A percentile compares a stretch with the other conserved stretches of the same genome.
Evolutionary conservation across 345 rosid species (phyloP).

Genomic region (Eucalyptus coolabah): DNA sequence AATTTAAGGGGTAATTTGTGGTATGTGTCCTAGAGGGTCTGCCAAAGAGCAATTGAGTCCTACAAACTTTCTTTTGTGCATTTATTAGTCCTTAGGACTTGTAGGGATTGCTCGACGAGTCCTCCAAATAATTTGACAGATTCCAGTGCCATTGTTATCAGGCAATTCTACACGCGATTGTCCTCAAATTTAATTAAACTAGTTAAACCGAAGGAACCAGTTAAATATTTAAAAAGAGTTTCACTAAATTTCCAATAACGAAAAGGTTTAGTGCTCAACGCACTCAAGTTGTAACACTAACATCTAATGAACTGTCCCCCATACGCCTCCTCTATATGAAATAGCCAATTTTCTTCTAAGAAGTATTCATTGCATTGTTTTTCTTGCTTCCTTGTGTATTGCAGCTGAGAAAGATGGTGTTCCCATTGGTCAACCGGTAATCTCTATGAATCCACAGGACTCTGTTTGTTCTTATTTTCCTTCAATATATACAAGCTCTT

Average conservation of each 20-base stretch:
- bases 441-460: not conserved
- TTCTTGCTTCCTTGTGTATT: not conserved
- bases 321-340: not conserved
- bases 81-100: not conserved
- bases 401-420: not conserved
- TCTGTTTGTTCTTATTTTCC: not conserved
- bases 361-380: not conserved
- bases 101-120: not conserved
- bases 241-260: not conserved
- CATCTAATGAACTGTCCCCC: not conserved
- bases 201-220: not conserved
- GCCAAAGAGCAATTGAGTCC: not conserved
- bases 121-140: not conserved
- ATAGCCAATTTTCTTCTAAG: not conserved
- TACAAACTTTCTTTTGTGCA: not conserved
- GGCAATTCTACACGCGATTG: not conserved
- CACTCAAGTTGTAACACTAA: not conserved
- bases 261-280: not conserved
- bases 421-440: conserved; percentile 5
- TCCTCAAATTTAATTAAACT: not conserved
- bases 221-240: not conserved
- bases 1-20: not conserved
- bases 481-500: not conserved
- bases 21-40: not conserved
- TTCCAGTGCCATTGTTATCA: not conserved